phyloP scores from a whole-genome alignment of 2,329 filamentous ascomycete genomes.

The Colletotrichum liriopes region DNA sequence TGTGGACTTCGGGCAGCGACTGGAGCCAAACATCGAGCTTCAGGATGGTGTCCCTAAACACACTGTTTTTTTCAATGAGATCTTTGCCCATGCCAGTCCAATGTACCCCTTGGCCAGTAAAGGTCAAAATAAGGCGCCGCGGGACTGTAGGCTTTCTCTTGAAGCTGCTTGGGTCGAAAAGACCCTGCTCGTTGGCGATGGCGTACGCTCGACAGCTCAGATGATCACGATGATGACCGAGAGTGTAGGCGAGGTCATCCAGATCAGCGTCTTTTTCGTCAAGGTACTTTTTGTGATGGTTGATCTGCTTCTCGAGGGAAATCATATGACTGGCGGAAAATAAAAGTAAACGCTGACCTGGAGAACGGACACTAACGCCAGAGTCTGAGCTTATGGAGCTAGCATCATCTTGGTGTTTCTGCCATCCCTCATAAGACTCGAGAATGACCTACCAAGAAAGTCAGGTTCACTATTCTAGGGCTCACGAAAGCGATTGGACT shows the following conservation, averaged over 20 bases:
- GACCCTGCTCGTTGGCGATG: constrained; percentile 43
- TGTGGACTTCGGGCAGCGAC: constrained; percentile 11
- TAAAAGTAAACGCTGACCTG: constrained; percentile 22
- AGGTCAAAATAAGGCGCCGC: constrained; percentile 37
- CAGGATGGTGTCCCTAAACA: constrained; percentile 37
- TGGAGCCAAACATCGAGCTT: constrained; percentile 41
- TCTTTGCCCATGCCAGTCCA: constrained; percentile 43
- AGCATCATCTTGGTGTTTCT: too few relatives aligned
- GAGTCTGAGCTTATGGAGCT: too few relatives aligned
- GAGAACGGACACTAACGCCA: too few relatives aligned
- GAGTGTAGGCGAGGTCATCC: constrained; percentile 50
- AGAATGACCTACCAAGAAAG: constrained; percentile 20
- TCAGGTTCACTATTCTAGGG: too few relatives aligned
- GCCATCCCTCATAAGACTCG: constrained; percentile 19
- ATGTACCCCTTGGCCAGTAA: constrained; percentile 44
- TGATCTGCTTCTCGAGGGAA: constrained; percentile 28
- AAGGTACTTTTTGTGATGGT: constrained; percentile 45
- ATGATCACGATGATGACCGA: constrained; percentile 49
- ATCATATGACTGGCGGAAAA: constrained; percentile 27
- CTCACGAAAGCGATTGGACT: neutral
- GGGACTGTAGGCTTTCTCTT: neutral
- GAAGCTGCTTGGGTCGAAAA: constrained; percentile 36
- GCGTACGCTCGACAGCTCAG: constrained; percentile 48
- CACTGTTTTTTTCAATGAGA: constrained; percentile 24
- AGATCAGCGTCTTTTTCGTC: constrained; percentile 34